Evolutionary conservation across 306 rosid species (phyloP), one percentile per base, ranked within the genome.

Genomic region (Castanopsis chinensis): DNA sequence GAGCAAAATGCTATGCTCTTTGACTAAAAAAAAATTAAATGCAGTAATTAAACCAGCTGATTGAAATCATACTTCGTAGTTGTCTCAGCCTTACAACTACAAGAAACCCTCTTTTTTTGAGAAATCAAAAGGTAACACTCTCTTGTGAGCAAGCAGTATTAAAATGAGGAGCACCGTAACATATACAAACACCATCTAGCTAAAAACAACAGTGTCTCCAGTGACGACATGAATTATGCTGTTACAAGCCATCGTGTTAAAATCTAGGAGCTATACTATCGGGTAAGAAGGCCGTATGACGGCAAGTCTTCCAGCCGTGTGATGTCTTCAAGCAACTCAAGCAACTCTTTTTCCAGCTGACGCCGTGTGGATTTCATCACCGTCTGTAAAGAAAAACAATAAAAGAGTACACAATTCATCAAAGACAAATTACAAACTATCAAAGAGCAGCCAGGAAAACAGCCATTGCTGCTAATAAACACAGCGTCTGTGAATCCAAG

Each of bases 361-460:
- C 92, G 94, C 37, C 97, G 96, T 20, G 99, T 95, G 21, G 97
- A 80, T 82, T 95, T 95, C 99, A 95, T 95, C 82, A 95, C 98
- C 35, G 96, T 83, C 98, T 95, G 92, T 88, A 23, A 76, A 74
- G 43, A 79, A 79, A 69, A 75, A 77, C 55, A 41, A 73, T 4
- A 73, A 5, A 69, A 58, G 11, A 30, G 74, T 74, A 69, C 55
- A 43, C 19, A 25, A 41, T 45, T 84, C 21, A 86, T 77, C 71
- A 83, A 71, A 59, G 69, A 68, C 59, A 81, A 57, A 65, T 70
- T 23, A 81, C 53, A 28, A 65, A 14, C 83, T 70, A 41, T 37
- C 19, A n/a, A 55, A 45, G 11, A 11, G 33, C 41, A 30, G 18
- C 59, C 19, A 59, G 20, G 69, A 56, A 33, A 80, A 49, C 32